These are phyloP conservation scores for Collybia mongolica DNA, from an alignment of 768 basidiomycete genomes.

Conservation along the genomic window DNA sequence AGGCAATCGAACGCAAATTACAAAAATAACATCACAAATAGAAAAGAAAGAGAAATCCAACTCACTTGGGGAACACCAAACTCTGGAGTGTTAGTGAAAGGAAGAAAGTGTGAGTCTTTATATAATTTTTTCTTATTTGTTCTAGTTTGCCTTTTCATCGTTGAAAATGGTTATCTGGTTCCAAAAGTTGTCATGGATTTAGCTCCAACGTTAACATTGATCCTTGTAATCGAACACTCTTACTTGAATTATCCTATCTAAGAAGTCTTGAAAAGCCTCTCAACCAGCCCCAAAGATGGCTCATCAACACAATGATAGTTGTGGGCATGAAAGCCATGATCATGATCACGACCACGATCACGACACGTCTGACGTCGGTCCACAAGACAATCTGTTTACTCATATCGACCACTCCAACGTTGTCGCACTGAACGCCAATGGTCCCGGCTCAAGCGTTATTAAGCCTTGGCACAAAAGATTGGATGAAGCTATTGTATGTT, in stretches of 20 bases:
- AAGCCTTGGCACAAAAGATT: constrained; percentile 85
- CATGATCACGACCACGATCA: constrained; percentile 60
- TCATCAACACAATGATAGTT: constrained; percentile 56
- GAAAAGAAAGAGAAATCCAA: constrained; percentile 12
- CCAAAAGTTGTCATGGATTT: no score
- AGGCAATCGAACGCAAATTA: constrained; percentile 89
- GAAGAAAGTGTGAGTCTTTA: background rate
- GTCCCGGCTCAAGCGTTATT: constrained; percentile 56
- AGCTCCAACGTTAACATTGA: background rate
- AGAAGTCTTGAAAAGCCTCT: no score
- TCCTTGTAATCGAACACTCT: background rate
- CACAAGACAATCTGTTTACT: constrained; percentile 68
- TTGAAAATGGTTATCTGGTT: constrained; percentile 1
- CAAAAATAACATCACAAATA: constrained; percentile 55
- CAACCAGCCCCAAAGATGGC: constrained; percentile 34
- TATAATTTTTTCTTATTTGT: constrained; percentile 4
- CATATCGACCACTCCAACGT: constrained; percentile 83
- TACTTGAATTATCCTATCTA: background rate
- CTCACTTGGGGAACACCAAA: constrained; percentile 14
- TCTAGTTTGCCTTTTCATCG: constrained; percentile 7
- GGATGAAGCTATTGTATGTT: constrained; percentile 65
- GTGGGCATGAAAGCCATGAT: constrained; percentile 54
- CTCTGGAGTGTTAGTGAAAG: background rate
- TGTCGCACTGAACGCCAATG: constrained; percentile 69
- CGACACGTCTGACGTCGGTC: constrained; percentile 50